phyloP scores from a whole-genome alignment of 1,139 yeast genomes.

The Sugiyamaella sp. region DNA sequence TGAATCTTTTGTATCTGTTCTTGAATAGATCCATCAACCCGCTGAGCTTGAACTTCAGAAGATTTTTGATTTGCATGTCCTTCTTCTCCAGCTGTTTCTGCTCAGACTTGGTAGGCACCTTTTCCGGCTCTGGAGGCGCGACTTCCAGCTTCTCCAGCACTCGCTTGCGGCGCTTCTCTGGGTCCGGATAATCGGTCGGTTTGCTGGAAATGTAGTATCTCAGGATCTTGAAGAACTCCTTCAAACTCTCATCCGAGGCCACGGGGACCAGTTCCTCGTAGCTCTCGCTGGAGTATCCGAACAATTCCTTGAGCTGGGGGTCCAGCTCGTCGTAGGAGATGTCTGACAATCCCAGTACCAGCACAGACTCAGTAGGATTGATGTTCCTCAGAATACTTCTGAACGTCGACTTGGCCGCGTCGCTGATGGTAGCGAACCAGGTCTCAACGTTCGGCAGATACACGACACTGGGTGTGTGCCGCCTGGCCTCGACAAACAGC shows the following conservation, averaged over 20 bases:
- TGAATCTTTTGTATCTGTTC: constrained; percentile 82
- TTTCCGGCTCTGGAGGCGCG: constrained; percentile 42
- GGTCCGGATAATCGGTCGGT: constrained; percentile 57
- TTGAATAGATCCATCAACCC: constrained; percentile 90
- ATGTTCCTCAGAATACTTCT: constrained; percentile 69
- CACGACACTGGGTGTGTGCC: constrained; percentile 87
- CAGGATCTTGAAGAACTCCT: constrained; percentile 58
- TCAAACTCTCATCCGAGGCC: constrained; percentile 47
- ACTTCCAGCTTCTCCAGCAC: constrained; percentile 48
- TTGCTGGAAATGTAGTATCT: constrained; percentile 61
- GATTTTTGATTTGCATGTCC: constrained; percentile 82
- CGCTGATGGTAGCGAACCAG: constrained; percentile 72
- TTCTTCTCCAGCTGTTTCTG: constrained; percentile 60
- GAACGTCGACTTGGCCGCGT: constrained; percentile 71
- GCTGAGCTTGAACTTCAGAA: constrained; percentile 80
- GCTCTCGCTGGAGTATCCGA: constrained; percentile 57
- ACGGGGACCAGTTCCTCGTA: constrained; percentile 49
- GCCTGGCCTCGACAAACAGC: constrained; percentile 81
- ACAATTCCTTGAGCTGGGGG: constrained; percentile 48
- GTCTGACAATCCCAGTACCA: constrained; percentile 79
- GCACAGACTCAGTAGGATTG: constrained; percentile 69
- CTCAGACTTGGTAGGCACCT: constrained; percentile 34
- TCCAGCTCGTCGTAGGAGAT: constrained; percentile 45
- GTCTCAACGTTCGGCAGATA: constrained; percentile 82
- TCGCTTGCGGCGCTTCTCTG: constrained; percentile 43